These are phyloP conservation scores for Podila minutissima DNA, from an alignment of 192 early-diverging fungal genomes.

Conservation along the genomic window DNA sequence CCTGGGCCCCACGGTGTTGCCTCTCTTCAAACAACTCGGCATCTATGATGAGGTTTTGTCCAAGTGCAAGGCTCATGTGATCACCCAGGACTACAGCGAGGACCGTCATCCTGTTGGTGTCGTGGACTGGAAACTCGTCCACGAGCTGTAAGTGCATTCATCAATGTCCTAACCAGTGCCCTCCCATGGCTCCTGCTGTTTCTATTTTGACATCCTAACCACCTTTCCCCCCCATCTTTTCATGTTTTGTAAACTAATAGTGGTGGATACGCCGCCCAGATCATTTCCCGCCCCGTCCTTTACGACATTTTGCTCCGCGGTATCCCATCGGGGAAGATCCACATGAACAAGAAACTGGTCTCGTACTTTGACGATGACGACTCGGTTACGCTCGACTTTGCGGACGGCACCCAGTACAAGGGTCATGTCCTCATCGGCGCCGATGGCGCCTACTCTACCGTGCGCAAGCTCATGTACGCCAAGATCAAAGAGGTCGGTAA, in stretches of 20 bases:
- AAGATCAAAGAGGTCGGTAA: neutral
- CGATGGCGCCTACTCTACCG: slow-evolving; percentile 2
- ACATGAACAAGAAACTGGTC: neutral
- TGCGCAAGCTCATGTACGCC: slow-evolving; percentile 12
- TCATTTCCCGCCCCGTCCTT: neutral
- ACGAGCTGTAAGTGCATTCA: neutral
- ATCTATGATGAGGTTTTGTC: neutral
- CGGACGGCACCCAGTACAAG: neutral
- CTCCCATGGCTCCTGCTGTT: neutral
- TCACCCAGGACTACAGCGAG: neutral
- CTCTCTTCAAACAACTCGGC: neutral
- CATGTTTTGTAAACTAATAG: neutral
- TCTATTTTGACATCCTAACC: neutral
- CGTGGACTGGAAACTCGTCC: neutral
- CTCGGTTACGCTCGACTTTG: neutral
- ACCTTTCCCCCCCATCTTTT: neutral
- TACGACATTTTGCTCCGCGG: neutral
- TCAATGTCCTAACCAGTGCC: neutral
- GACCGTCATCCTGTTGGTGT: neutral
- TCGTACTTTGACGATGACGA: neutral
- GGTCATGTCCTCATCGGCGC: slow-evolving; percentile 18
- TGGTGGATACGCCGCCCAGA: neutral
- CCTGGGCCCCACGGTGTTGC: neutral
- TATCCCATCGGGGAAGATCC: neutral
- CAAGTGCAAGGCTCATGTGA: neutral